Evolutionary conservation across 2,329 filamentous ascomycete genomes (phyloP), one percentile per base, ranked within the genome.

Genomic region (Aspergillus sp.): DNA sequence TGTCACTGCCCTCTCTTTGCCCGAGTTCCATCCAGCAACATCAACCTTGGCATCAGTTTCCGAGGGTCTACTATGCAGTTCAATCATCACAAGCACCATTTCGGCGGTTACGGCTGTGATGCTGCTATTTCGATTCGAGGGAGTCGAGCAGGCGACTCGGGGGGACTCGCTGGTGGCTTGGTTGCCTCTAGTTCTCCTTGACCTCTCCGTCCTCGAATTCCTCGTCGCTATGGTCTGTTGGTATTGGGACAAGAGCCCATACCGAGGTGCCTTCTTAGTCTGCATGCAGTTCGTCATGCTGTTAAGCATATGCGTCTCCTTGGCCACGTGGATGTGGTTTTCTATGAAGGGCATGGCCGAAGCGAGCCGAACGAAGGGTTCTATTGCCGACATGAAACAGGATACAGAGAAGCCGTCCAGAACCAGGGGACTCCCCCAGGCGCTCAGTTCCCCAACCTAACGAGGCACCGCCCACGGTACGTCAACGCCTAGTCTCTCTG

Each of bases 401-500:
- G 13, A 36, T 16, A 36, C 32, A 36, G 32, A 36, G 7, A 36
- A 36, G 7, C 13, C 32, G n/a, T 36, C 32, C 6, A 32, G 29
- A 36, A 36, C 9, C 32, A 36, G 13, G 3, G 32, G 32, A 36
- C 32, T 11, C 10, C 32, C 7, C 13, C 32, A 36, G 32, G 32
- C 32, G 32, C 32, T 11, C 32, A 5, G 13, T 36, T 13, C 32
- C 32, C 4, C 32, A 5, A 36, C 32, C 13, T 36, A 36, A 36
- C 32, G 32, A 36, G 32, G 32, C 32, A 36, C 32, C 32, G 1
- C 32, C 71, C 71, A 74, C 3, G 71, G 70, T 5, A 71, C 65
- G n/a, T 68, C 59, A 4, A 85, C 77, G 5, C 70, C 79, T 59
- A 85, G 76, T 11, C 74, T 76, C n/a, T 69, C 58, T 0, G 81